Conservation (phyloP, 306 rosid genomes). For the Quercus wislizeni region DNA sequence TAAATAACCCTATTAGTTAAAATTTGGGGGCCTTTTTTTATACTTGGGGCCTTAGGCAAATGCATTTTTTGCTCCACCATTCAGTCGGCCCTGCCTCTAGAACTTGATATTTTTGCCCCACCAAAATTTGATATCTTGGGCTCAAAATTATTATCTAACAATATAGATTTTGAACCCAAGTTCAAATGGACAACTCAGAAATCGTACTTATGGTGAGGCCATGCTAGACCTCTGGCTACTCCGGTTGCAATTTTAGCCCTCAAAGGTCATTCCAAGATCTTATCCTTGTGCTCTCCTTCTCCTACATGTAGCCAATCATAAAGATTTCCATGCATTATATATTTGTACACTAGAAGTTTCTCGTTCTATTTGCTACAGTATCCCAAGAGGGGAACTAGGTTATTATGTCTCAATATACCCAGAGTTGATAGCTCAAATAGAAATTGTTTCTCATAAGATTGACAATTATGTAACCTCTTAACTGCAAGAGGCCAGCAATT, state of each 20-base stretch:
- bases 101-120: not conserved
- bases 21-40: too few species aligned
- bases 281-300: not conserved
- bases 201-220: too few species aligned
- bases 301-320: not conserved
- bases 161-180: not conserved
- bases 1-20: too few species aligned
- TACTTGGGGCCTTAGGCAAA: too few species aligned
- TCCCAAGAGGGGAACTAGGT: too few species aligned
- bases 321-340: not conserved
- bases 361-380: rapidly evolving
- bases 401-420: not conserved
- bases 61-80: too few species aligned
- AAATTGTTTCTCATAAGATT: not conserved
- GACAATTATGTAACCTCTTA: not conserved
- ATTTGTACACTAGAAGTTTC: not conserved
- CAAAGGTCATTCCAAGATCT: not conserved
- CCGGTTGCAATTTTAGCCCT: too few species aligned
- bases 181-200: too few species aligned
- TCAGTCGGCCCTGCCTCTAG: too few species aligned
- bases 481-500: not conserved
- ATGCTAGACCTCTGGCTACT: too few species aligned
- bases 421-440: not conserved
- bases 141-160: conserved; percentile 2
- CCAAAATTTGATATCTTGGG: conserved; percentile 21